phyloP scores from a whole-genome alignment of 306 rosid genomes.

The Fagus crenata region DNA sequence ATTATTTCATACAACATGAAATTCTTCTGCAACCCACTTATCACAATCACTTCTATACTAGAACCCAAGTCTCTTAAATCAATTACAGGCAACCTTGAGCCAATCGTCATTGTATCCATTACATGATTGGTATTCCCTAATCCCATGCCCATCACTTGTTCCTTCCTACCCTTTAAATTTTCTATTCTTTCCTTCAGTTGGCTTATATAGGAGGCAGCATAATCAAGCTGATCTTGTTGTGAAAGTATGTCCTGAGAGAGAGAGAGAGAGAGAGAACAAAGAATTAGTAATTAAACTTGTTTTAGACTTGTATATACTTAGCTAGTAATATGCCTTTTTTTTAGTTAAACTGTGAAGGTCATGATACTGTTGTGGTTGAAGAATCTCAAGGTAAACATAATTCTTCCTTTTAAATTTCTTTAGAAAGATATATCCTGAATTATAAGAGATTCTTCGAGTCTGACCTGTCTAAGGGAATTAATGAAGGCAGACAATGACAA shows the following conservation, averaged over 20 bases:
- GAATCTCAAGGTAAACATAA: too few relatives aligned
- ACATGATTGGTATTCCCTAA: not conserved
- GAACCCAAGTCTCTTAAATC: slow-evolving; percentile 56
- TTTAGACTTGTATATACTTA: too few relatives aligned
- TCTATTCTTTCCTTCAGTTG: slow-evolving; percentile 52
- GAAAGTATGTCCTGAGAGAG: slow-evolving; percentile 40
- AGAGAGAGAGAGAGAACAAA: not conserved
- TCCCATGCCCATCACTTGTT: slow-evolving; percentile 29
- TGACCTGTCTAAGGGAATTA: too few relatives aligned
- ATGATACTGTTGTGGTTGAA: too few relatives aligned
- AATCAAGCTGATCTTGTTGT: slow-evolving; percentile 56
- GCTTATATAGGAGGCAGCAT: slow-evolving; percentile 49
- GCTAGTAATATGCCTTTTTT: too few relatives aligned
- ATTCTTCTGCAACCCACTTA: slow-evolving; percentile 48
- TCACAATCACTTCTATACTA: slow-evolving; percentile 50
- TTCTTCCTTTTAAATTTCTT: too few relatives aligned
- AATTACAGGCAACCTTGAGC: slow-evolving; percentile 38
- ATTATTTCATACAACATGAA: slow-evolving; percentile 58
- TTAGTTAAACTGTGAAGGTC: too few relatives aligned
- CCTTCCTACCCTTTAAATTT: slow-evolving; percentile 47
- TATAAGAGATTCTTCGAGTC: too few relatives aligned
- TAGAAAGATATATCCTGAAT: too few relatives aligned
- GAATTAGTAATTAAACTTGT: not conserved
- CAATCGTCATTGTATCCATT: not conserved
- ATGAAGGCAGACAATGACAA: too few relatives aligned